Evolutionary conservation across 2,329 filamentous ascomycete genomes (phyloP), one percentile per base, ranked within the genome.

Genomic region (Fusarium penzigii): DNA sequence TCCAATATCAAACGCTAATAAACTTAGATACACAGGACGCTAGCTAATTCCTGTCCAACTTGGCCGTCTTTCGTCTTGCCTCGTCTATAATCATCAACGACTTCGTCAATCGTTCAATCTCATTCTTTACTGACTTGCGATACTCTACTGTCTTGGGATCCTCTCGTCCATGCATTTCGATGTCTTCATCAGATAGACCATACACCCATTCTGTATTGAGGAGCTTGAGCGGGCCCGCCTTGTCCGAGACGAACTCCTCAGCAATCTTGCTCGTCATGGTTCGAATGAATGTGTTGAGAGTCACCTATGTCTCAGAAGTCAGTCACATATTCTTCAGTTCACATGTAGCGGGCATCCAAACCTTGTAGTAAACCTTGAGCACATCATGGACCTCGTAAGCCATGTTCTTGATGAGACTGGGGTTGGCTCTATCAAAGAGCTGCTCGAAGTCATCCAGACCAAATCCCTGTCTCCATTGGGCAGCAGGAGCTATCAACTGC

Each of bases 331-430:
- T 5, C 13, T 0, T 11, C 2, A 3, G 8, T 10, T 9, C 2
- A 6, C 16, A 2, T n/a, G 8, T 3, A 12, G 0, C 11, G n/a
- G 2, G 6, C 0, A 6, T 16, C 39, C 58, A 32, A 63, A 72
- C 70, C 59, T 72, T 58, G 39, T 74, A 74, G 16, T 74, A 74
- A 0, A 69, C 68, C 32, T 68, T 71, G 10, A 73, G 56, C 1
- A 71, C 53, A 32, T 73, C 71, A 29, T 74, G 70, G 0, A 74
- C 66, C 14, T 71, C 68, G 6, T 68, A 41, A 10, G 65, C 49
- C 46, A 68, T 70, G 38, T 70, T 72, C 8, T 64, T 54, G 2
- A 45, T 8, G 1, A 57, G 36, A 2, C 49, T 59, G 0, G 53
- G 56, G 2, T 61, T 61, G 0, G 55, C 42, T 0, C 49, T 44